Evolutionary conservation across 352 stramenopile species (phyloP).

Genomic region (Plasmopara viticola): DNA sequence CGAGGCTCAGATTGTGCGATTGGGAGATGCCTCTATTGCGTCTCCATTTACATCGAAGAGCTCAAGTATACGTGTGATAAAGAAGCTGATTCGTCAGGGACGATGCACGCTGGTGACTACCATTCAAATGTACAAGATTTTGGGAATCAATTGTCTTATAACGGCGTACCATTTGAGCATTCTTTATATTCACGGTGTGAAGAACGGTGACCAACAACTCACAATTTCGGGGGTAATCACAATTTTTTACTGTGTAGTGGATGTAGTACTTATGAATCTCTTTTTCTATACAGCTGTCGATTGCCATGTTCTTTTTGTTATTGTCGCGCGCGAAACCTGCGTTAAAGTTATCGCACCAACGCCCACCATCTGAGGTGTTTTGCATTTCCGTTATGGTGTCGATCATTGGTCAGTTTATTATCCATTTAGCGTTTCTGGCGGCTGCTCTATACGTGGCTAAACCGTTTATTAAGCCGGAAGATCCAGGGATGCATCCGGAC

Average conservation of each 20-base stretch:
- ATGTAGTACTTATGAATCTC: constrained; percentile 14
- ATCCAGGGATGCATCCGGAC: constrained; percentile 70
- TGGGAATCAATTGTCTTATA: constrained; percentile 97
- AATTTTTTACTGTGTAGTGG: constrained; percentile 54
- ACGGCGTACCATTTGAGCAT: constrained; percentile 96
- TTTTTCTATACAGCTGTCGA: constrained; percentile 56
- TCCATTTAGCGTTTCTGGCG: constrained; percentile 93
- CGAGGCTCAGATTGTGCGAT: constrained; percentile 93
- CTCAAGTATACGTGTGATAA: constrained; percentile 84
- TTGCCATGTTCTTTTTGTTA: constrained; percentile 63
- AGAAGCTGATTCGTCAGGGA: constrained; percentile 96
- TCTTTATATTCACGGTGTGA: constrained; percentile 97
- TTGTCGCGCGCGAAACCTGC: constrained; percentile 87
- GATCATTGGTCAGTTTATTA: constrained; percentile 93
- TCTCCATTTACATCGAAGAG: constrained; percentile 97
- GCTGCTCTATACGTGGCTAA: constrained; percentile 85
- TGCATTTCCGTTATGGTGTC: constrained; percentile 88
- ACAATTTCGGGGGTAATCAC: constrained; percentile 36
- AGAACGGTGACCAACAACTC: constrained; percentile 97
- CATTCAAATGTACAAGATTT: constrained; percentile 98
- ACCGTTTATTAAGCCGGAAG: constrained; percentile 80
- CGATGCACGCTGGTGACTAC: constrained; percentile 98
- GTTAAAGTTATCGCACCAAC: constrained; percentile 87
- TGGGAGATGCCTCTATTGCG: constrained; percentile 98
- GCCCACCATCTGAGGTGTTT: constrained; percentile 94